Percentiles rank a stretch among this genome's conserved stretches.
Conservation (phyloP, 805 yeast species). For the Myxozyma neglecta region DNA sequence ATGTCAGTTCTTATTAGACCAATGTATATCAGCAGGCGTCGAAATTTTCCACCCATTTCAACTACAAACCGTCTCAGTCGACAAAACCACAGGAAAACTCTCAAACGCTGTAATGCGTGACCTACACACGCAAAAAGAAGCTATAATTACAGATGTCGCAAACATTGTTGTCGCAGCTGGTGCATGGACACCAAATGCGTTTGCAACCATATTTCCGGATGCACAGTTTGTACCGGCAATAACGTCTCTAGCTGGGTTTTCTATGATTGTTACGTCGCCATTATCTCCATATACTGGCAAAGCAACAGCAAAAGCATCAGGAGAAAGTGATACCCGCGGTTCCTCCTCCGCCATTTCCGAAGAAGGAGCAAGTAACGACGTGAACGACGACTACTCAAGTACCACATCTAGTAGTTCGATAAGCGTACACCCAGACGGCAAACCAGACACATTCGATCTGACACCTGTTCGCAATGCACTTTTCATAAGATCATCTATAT, state of each 20-base stretch:
- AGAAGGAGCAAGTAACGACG: background rate
- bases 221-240: slow-evolving; percentile 24
- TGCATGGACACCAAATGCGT: slow-evolving; percentile 29
- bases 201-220: slow-evolving; percentile 20
- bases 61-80: slow-evolving; percentile 4
- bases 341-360: background rate
- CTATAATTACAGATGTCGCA: slow-evolving; percentile 6
- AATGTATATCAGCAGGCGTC: slow-evolving; percentile 26
- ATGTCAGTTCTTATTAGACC: slow-evolving; percentile 23
- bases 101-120: slow-evolving; percentile 15
- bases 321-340: background rate
- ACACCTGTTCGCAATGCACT: slow-evolving; percentile 16
- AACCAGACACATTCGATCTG: background rate
- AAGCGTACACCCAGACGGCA: background rate
- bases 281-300: slow-evolving; percentile 2
- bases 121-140: slow-evolving; percentile 8
- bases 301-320: background rate
- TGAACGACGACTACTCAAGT: background rate
- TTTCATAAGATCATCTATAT: slow-evolving; percentile 23
- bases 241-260: slow-evolving; percentile 27
- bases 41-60: slow-evolving; percentile 24
- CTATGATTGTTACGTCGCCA: slow-evolving; percentile 18
- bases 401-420: background rate
- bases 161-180: slow-evolving; percentile 31
- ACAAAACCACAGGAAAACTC: background rate